Conservation (phyloP, 805 yeast species). For the Cyberlindnera americana region DNA sequence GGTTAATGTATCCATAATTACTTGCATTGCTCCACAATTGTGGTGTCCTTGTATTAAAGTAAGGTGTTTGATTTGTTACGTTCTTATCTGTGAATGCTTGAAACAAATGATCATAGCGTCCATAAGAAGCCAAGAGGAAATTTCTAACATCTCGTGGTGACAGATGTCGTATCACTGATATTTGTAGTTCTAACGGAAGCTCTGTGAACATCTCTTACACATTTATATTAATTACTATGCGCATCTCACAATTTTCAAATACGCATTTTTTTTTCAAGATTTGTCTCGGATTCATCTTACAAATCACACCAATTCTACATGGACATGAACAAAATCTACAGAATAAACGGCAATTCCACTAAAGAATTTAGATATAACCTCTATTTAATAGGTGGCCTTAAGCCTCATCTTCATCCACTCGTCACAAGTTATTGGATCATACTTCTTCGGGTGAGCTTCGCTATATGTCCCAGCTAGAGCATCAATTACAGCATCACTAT, state of each 20-base stretch:
- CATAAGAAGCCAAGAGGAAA: background rate
- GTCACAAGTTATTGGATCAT: conserved; percentile 22
- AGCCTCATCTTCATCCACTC: conserved; percentile 25
- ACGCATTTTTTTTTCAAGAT: too few species aligned
- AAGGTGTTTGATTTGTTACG: background rate
- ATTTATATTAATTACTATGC: too few species aligned
- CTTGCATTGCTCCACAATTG: background rate
- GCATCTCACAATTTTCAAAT: too few species aligned
- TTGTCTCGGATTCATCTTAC: too few species aligned
- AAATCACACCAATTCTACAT: too few species aligned
- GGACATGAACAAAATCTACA: too few species aligned
- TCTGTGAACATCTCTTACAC: background rate
- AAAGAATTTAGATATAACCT: too few species aligned
- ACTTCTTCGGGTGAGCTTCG: conserved; percentile 23
- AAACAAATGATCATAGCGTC: background rate
- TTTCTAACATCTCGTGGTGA: background rate
- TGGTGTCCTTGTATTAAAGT: background rate
- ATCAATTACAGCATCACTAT: conserved; percentile 15
- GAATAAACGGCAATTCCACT: too few species aligned
- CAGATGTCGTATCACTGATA: background rate
- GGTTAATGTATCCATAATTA: background rate
- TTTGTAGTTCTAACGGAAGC: conserved; percentile 1
- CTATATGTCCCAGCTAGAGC: conserved; percentile 21
- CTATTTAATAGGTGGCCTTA: conserved; percentile 21
- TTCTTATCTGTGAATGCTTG: background rate